Percentiles rank a stretch among this genome's conserved stretches.
phyloP scores from a whole-genome alignment of 306 rosid species.

The Begonia fuchsioides region DNA sequence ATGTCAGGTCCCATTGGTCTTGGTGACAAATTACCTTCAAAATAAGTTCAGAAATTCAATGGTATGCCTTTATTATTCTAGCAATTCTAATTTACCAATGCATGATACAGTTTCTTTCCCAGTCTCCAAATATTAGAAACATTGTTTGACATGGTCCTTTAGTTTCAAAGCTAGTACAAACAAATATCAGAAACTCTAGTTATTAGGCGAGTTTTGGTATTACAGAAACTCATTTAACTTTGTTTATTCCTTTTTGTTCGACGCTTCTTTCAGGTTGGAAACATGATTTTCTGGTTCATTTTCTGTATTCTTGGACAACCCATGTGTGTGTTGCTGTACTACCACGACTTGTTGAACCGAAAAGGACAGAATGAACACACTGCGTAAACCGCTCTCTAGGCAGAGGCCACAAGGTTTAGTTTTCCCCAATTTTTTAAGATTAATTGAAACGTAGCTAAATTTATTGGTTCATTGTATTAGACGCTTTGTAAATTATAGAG shows the following conservation, averaged over 20 bases:
- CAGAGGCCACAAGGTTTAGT: no score
- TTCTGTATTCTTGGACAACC: slow-evolving; percentile 92
- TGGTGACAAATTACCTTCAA: slow-evolving; percentile 72
- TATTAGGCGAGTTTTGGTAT: no score
- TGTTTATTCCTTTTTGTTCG: not conserved
- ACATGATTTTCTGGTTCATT: slow-evolving; percentile 86
- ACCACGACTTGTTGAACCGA: slow-evolving; percentile 84
- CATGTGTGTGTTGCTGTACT: slow-evolving; percentile 78
- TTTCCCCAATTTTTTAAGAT: no score
- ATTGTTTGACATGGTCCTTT: no score
- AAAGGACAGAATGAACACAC: slow-evolving; percentile 29
- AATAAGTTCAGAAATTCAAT: slow-evolving; percentile 62
- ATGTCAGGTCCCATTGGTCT: slow-evolving; percentile 61
- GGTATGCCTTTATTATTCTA: slow-evolving; percentile 27
- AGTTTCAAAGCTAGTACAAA: no score
- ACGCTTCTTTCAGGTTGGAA: slow-evolving; percentile 51
- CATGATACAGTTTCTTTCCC: no score
- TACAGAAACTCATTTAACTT: no score
- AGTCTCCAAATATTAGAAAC: no score
- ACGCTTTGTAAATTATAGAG: no score
- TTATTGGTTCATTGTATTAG: no score
- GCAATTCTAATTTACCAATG: not conserved
- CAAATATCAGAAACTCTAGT: no score
- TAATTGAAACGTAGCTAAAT: no score
- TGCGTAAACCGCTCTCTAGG: not conserved